Evolutionary conservation across 2,329 filamentous ascomycete genomes (phyloP), one percentile per base, ranked within the genome.

Genomic region (Sclerotiophoma versabilis): DNA sequence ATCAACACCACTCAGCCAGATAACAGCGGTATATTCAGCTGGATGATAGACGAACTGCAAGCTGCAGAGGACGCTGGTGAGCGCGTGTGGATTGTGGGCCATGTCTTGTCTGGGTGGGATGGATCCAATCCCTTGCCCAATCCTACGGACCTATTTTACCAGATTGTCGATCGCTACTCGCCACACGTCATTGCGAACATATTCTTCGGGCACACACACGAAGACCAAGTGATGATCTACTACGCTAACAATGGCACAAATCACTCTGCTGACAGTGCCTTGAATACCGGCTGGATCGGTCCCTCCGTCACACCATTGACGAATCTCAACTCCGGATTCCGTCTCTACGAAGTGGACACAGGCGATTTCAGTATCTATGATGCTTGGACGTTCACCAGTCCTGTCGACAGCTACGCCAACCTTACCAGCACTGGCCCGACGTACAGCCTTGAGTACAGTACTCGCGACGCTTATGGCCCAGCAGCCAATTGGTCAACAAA

Each of bases 351-450:
- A 49, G 45, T 49, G 7, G 45, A 49, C 27, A 49, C 45, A 4
- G 45, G 34, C 26, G 45, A 49, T 17, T 49, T 49, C 27, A 49
- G 41, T 27, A 49, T 49, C 25, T 49, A 49, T n/a, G 36, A 49
- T 2, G 45, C 45, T n/a, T 49, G 45, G 45, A 49, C 45, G 5
- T 49, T 49, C 36, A 41, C 36, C 1, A 39, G 34, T n/a, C 36
- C 45, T 3, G 45, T 49, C 2, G 10, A 49, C 26, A 39, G 34
- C 20, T 49, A 41, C 20, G 19, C 45, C 2, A 41, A 49, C n/a
- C 20, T 49, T 6, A 39, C 34, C 36, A 41, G 20, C 26, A 49
- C 45, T 12, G 45, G 45, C 9, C 45, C 45, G 9, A 41, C 36
- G 12, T 49, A 23, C 26, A 33, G 34, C 15, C 45, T 49, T 2